A percentile compares a stretch with the other conserved stretches of the same genome.
Conservation (phyloP, 78 protist genomes). For the Dictyostelium discoideum region DNA sequence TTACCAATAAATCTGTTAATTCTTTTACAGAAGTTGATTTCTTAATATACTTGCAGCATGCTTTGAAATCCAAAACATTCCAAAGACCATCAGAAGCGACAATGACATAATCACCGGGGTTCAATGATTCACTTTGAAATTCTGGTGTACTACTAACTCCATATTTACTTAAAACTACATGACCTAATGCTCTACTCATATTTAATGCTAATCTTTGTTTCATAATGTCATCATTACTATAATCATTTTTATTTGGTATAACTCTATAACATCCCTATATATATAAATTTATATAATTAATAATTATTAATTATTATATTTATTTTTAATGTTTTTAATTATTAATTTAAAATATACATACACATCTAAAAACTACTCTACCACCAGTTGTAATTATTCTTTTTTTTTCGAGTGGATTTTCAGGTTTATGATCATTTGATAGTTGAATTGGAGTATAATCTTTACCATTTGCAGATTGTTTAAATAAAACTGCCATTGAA, state of each 20-base stretch:
- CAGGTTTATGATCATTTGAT: slow-evolving; percentile 49
- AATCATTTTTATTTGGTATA: slow-evolving; percentile 30
- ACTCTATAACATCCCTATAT: slow-evolving; percentile 29
- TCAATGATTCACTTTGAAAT: neutral
- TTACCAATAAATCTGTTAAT: neutral
- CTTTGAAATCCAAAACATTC: slow-evolving; percentile 17
- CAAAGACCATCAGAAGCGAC: slow-evolving; percentile 51
- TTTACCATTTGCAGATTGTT: neutral
- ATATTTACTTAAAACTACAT: slow-evolving; percentile 40
- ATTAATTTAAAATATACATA: neutral
- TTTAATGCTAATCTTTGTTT: slow-evolving; percentile 53
- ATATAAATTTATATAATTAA: no score
- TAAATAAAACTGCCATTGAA: slow-evolving; percentile 35
- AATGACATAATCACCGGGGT: slow-evolving; percentile 8
- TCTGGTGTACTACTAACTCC: slow-evolving; percentile 42
- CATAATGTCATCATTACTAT: slow-evolving; percentile 5
- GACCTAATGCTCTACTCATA: slow-evolving; percentile 77
- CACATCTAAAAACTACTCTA: slow-evolving; percentile 14
- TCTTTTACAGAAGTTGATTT: neutral
- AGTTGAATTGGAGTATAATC: neutral
- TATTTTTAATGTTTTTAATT: no score
- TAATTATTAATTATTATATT: no score
- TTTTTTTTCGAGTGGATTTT: neutral
- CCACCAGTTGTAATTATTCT: slow-evolving; percentile 28
- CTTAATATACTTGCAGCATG: neutral